Conservation (phyloP, 768 basidiomycete genomes). For the Mycena rebaudengoi region DNA sequence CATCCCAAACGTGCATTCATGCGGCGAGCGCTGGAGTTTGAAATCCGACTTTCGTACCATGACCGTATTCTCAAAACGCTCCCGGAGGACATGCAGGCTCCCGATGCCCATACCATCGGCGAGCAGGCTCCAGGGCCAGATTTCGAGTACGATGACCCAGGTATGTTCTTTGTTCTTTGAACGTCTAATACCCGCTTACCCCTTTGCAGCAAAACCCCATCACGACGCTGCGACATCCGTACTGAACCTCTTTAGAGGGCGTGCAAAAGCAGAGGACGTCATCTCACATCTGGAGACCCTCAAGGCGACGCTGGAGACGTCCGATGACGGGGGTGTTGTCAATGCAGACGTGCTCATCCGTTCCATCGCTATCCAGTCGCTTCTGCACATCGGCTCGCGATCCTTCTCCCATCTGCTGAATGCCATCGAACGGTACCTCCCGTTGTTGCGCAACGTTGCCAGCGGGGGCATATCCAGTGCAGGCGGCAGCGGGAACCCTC, state of each 20-base stretch:
- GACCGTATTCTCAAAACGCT: constrained; percentile 92
- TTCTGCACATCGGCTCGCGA: constrained; percentile 90
- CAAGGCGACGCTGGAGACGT: constrained; percentile 69
- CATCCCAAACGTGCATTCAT: constrained; percentile 93
- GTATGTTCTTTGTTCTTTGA: constrained; percentile 47
- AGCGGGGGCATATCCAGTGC: constrained; percentile 51
- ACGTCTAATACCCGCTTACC: constrained; percentile 10
- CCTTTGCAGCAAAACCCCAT: constrained; percentile 71
- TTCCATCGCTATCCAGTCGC: constrained; percentile 85
- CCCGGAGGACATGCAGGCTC: constrained; percentile 79
- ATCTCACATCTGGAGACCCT: constrained; percentile 76
- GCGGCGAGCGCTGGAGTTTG: constrained; percentile 85
- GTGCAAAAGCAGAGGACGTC: constrained; percentile 83
- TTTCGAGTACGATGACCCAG: constrained; percentile 84
- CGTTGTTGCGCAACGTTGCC: constrained; percentile 73
- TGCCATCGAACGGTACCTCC: constrained; percentile 94
- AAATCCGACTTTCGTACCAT: constrained; percentile 91
- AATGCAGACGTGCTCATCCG: constrained; percentile 75
- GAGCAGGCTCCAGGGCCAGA: constrained; percentile 79
- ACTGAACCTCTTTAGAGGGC: constrained; percentile 81
- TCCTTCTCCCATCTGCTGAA: constrained; percentile 99
- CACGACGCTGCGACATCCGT: constrained; percentile 83
- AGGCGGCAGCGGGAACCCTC: constrained; percentile 50
- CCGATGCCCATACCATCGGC: constrained; percentile 69
- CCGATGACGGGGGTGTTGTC: constrained; percentile 59